Evolutionary conservation across 345 rosid species (phyloP).

Genomic region (Euphorbia lathyris): DNA sequence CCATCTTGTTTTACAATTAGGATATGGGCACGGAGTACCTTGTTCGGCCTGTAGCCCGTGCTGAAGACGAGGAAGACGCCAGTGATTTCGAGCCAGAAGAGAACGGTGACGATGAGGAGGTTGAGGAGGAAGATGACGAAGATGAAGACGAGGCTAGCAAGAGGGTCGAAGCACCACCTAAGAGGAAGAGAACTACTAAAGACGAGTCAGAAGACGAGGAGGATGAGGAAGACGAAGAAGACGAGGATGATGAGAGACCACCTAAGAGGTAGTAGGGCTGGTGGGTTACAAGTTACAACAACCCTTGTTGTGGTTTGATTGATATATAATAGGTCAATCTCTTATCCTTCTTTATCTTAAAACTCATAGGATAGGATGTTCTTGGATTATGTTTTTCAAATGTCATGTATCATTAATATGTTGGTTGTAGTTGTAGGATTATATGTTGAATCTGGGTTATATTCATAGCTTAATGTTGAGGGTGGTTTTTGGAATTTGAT

Average conservation of each 20-base stretch:
- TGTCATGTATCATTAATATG: conserved; percentile 26
- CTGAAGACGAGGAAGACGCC: conserved; percentile 91
- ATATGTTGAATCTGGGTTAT: conserved; percentile 17
- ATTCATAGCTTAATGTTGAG: conserved; percentile 23
- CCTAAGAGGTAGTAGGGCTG: conserved; percentile 77
- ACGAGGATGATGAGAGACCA: conserved; percentile 80
- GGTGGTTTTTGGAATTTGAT: conserved; percentile 5
- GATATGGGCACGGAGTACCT: conserved; percentile 83
- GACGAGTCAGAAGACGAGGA: conserved; percentile 52
- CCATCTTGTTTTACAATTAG: conserved; percentile 12
- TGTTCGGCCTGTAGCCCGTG: conserved; percentile 67
- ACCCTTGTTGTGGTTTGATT: conserved; percentile 22
- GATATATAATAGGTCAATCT: conserved; percentile 40
- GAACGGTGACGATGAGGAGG: conserved; percentile 63
- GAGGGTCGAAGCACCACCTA: conserved; percentile 63
- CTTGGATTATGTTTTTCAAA: conserved; percentile 25
- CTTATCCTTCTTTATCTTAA: conserved; percentile 22
- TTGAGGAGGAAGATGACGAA: conserved; percentile 45
- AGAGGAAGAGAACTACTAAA: conserved; percentile 57
- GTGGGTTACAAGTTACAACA: background rate
- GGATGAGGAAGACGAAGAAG: conserved; percentile 65
- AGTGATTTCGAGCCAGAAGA: conserved; percentile 86
- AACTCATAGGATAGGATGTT: conserved; percentile 31
- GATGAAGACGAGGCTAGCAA: conserved; percentile 34
- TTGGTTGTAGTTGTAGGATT: conserved; percentile 21